phyloP scores from a whole-genome alignment of 1,284 basidiomycete species.

The Naganishia sp. region DNA sequence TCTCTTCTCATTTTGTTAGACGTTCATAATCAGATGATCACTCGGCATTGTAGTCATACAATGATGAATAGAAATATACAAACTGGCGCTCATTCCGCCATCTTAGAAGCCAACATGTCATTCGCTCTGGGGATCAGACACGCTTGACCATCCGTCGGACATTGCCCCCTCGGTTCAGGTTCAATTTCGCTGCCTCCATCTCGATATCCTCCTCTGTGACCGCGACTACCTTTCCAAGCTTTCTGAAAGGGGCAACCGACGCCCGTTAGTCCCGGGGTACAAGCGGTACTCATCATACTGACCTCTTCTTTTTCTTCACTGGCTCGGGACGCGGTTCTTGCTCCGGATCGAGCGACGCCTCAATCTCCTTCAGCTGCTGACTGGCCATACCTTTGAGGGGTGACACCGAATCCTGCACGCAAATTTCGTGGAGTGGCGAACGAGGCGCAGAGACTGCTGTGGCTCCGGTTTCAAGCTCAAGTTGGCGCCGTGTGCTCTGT shows the following conservation, averaged over 20 bases:
- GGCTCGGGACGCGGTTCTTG: conserved; percentile 46
- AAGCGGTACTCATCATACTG: conserved; percentile 31
- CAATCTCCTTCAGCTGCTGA: neutral
- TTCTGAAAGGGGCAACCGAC: conserved; percentile 42
- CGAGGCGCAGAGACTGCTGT: neutral
- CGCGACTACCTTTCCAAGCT: conserved; percentile 56
- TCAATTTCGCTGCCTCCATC: conserved; percentile 38
- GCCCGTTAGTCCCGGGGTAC: neutral
- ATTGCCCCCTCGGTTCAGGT: conserved; percentile 41
- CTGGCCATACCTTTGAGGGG: conserved; percentile 4
- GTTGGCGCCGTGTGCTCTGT: too few species aligned
- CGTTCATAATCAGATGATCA: too few species aligned
- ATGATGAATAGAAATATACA: too few species aligned
- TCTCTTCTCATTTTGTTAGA: too few species aligned
- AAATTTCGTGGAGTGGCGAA: conserved; percentile 1
- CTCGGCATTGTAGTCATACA: too few species aligned
- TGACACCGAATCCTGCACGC: neutral
- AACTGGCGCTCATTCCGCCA: too few species aligned
- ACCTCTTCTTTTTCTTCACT: conserved; percentile 59
- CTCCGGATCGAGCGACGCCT: conserved; percentile 25
- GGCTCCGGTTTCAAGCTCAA: too few species aligned
- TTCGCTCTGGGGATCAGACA: neutral
- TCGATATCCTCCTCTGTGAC: conserved; percentile 57
- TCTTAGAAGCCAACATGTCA: too few species aligned
- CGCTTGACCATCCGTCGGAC: conserved; percentile 47